These are phyloP conservation scores for Talaromyces atroroseus DNA, from an alignment of 2,329 filamentous ascomycete genomes.

Conservation along the genomic window DNA sequence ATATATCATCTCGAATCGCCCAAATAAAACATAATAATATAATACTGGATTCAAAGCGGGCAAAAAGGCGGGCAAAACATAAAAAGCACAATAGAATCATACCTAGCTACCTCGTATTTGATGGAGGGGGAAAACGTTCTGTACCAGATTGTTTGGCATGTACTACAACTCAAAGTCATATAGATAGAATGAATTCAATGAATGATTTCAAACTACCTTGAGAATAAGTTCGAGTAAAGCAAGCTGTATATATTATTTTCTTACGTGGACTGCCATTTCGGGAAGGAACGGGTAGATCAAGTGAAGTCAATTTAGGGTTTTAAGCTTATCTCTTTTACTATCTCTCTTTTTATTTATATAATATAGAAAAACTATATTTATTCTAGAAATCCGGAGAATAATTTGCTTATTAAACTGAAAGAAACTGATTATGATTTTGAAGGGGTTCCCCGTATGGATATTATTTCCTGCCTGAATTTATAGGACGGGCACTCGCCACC, in stretches of 20 bases:
- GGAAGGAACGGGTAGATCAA: conserved; percentile 34
- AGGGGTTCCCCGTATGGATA: neutral
- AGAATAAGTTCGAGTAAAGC: neutral
- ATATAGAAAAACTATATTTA: neutral
- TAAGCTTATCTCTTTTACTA: conserved; percentile 14
- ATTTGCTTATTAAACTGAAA: no score
- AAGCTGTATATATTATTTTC: neutral
- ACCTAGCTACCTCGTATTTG: neutral
- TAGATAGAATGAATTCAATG: neutral
- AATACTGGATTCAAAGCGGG: neutral
- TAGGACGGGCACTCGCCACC: neutral
- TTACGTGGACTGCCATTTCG: neutral
- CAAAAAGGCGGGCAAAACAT: no score
- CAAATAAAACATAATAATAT: neutral
- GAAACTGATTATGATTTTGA: neutral
- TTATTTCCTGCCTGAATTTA: neutral
- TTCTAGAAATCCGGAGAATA: neutral
- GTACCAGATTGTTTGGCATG: neutral
- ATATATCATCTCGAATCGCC: neutral
- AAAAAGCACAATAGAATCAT: neutral
- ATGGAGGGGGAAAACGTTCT: neutral
- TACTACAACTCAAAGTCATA: neutral
- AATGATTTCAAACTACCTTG: neutral
- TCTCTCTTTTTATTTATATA: neutral
- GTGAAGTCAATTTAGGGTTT: conserved; percentile 42